Conservation (phyloP, 2,329 filamentous ascomycete species). For the Venturia asperata region DNA sequence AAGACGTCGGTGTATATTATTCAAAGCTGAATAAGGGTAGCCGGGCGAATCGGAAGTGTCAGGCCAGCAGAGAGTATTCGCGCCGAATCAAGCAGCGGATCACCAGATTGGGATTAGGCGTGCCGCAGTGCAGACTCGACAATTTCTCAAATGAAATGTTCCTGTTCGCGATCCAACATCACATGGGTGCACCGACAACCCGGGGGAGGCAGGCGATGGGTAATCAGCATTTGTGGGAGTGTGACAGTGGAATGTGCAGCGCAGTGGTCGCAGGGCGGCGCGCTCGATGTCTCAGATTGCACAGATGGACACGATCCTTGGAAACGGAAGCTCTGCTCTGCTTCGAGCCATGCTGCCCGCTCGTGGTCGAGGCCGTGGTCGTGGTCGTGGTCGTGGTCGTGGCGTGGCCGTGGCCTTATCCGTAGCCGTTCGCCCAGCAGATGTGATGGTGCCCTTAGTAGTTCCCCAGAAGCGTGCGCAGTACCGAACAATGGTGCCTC, state of each 20-base stretch:
- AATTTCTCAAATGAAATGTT: constrained; percentile 11
- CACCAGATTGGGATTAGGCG: constrained; percentile 4
- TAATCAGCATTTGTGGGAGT: background rate
- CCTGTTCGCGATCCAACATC: constrained; percentile 10
- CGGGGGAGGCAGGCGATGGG: background rate
- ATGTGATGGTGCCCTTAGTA: no score
- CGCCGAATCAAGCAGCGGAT: constrained; percentile 1
- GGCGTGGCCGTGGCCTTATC: no score
- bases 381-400: background rate
- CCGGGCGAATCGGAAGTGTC: background rate
- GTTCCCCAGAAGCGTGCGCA: constrained; percentile 1
- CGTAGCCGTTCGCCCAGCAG: no score
- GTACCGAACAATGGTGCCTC: background rate
- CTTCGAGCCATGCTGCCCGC: background rate
- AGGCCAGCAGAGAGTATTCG: background rate
- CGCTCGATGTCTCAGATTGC: constrained; percentile 8
- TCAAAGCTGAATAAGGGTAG: constrained; percentile 2
- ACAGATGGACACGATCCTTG: background rate
- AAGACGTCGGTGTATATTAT: constrained; percentile 12
- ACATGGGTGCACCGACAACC: constrained; percentile 8
- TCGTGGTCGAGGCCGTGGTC: background rate
- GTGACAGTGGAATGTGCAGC: constrained; percentile 5
- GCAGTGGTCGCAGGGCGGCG: constrained; percentile 6
- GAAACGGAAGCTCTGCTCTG: background rate
- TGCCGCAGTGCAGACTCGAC: constrained; percentile 4